These are phyloP conservation scores for Microbotryum silenes-acaulis DNA, from an alignment of 1,284 basidiomycete genomes.

Conservation along the genomic window DNA sequence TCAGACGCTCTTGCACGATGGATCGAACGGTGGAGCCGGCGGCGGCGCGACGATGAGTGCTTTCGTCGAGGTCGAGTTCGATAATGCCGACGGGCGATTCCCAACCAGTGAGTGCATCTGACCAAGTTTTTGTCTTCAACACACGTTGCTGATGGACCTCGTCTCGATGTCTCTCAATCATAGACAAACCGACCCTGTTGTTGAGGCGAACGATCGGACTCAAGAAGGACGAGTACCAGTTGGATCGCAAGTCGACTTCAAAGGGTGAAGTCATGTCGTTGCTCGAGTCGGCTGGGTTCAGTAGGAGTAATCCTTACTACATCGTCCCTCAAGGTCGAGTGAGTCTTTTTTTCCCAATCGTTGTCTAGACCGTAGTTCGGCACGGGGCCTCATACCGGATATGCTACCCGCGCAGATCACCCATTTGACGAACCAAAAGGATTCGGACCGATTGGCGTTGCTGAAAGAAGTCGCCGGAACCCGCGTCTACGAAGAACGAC, in stretches of 20 bases:
- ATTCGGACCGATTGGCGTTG: slow-evolving; percentile 82
- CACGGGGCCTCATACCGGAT: no score
- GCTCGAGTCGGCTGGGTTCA: slow-evolving; percentile 92
- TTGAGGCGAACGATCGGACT: slow-evolving; percentile 88
- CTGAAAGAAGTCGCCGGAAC: slow-evolving; percentile 98
- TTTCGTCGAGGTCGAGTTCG: slow-evolving; percentile 58
- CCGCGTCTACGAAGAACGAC: slow-evolving; percentile 92
- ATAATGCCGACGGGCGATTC: slow-evolving; percentile 34
- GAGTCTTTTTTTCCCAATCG: slow-evolving; percentile 38
- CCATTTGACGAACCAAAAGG: slow-evolving; percentile 92
- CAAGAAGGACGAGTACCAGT: slow-evolving; percentile 97
- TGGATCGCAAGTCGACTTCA: slow-evolving; percentile 89
- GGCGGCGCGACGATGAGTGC: slow-evolving; percentile 78
- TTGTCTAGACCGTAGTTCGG: no score
- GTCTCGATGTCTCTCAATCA: slow-evolving; percentile 36
- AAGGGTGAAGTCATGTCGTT: slow-evolving; percentile 97
- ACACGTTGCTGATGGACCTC: no score
- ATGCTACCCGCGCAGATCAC: slow-evolving; percentile 60
- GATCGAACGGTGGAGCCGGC: slow-evolving; percentile 55
- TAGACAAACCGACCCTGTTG: slow-evolving; percentile 72
- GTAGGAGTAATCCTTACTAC: slow-evolving; percentile 95
- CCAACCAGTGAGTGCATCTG: slow-evolving; percentile 69
- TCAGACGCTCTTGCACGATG: slow-evolving; percentile 85
- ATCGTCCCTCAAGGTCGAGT: slow-evolving; percentile 97
- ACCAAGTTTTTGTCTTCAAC: slow-evolving; percentile 31